phyloP scores from a whole-genome alignment of 73 alveolate genomes.

The Stentor roeselii region DNA sequence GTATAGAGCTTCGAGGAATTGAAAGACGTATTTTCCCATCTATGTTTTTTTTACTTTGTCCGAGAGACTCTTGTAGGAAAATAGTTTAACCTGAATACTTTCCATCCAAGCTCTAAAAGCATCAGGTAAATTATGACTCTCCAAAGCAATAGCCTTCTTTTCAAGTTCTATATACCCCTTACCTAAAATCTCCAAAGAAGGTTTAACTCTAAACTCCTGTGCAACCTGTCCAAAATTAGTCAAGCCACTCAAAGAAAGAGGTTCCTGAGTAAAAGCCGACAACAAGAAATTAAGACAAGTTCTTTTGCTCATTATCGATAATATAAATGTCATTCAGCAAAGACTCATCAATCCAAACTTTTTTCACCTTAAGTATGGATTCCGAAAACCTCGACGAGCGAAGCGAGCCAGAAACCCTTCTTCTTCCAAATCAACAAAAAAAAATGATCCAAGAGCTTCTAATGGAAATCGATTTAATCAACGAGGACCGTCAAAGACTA shows the following conservation, averaged over 20 bases:
- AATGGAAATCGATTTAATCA: no score
- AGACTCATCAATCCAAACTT: no score
- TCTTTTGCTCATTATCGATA: background rate
- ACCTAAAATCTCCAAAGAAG: background rate
- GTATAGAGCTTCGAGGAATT: background rate
- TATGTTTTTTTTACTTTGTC: background rate
- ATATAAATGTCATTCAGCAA: no score
- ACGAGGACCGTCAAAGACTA: no score
- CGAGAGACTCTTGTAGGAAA: background rate
- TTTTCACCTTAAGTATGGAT: no score
- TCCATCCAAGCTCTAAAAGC: background rate
- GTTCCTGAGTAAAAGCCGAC: background rate
- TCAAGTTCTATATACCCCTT: background rate
- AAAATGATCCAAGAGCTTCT: no score
- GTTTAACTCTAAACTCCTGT: background rate
- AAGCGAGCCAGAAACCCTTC: no score
- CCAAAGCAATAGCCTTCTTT: background rate
- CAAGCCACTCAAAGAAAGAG: background rate
- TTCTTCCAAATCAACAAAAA: no score
- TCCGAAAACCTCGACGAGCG: no score
- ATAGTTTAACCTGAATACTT: no score
- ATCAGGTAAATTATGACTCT: background rate
- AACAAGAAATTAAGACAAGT: background rate
- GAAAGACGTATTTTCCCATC: background rate
- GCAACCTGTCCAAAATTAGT: background rate